phyloP scores from a whole-genome alignment of 495 filamentous ascomycete species.

The Cairneyella variabilis region DNA sequence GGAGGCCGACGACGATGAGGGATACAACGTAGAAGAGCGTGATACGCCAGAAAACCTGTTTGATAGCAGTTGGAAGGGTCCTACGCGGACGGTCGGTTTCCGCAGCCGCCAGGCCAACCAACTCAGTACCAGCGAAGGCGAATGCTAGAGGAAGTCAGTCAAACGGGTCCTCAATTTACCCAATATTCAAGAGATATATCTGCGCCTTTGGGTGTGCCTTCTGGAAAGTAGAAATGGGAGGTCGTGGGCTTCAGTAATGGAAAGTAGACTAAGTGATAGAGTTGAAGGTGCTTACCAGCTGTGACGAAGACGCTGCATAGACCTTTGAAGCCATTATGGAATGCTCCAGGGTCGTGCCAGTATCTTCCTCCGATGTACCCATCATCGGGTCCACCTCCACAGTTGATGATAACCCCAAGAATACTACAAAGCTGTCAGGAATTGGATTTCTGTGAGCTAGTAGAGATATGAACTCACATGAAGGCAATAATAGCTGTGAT shows the following conservation, averaged over 20 bases:
- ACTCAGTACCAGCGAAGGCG: slow-evolving; percentile 86
- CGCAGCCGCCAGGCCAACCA: slow-evolving; percentile 88
- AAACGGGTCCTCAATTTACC: too few species aligned
- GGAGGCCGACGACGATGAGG: slow-evolving; percentile 66
- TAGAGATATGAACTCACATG: too few species aligned
- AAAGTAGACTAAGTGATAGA: too few species aligned
- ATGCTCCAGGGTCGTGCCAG: slow-evolving; percentile 85
- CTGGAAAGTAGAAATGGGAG: too few species aligned
- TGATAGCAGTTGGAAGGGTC: slow-evolving; percentile 78
- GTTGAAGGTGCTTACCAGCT: too few species aligned
- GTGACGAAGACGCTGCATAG: slow-evolving; percentile 92
- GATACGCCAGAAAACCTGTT: slow-evolving; percentile 97
- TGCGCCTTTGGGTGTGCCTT: too few species aligned
- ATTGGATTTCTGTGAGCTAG: too few species aligned
- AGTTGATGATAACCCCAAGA: slow-evolving; percentile 73
- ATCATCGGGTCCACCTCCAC: slow-evolving; percentile 64
- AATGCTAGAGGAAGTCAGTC: too few species aligned
- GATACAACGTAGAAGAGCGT: slow-evolving; percentile 81
- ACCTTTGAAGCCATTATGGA: slow-evolving; percentile 91
- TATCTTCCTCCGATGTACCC: slow-evolving; percentile 81
- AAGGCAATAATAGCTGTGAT: slow-evolving; percentile 78
- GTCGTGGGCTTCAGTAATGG: too few species aligned
- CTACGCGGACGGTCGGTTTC: slow-evolving; percentile 86
- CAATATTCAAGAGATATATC: too few species aligned
- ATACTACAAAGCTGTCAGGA: slow-evolving; percentile 34